These are phyloP conservation scores for Clonostachys solani DNA, from an alignment of 2,329 filamentous ascomycete species.

Conservation along the genomic window DNA sequence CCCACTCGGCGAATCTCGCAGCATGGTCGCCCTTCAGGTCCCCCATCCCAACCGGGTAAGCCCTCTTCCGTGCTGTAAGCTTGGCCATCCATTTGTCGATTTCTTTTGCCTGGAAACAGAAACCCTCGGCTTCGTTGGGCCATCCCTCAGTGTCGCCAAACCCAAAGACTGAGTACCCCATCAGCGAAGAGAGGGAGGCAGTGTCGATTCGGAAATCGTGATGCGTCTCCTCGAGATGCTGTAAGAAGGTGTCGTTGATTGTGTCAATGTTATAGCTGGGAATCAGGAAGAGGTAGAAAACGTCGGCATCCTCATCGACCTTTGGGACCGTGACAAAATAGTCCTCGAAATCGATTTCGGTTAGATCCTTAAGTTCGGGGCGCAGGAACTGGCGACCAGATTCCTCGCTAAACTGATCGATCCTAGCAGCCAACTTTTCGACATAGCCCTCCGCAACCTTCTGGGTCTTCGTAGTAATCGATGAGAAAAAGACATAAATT, in stretches of 20 bases:
- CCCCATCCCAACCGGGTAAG: slow-evolving; percentile 83
- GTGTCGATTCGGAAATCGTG: slow-evolving; percentile 97
- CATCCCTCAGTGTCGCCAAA: slow-evolving; percentile 89
- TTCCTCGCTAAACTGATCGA: slow-evolving; percentile 41
- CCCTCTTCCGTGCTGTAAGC: slow-evolving; percentile 78
- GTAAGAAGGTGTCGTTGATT: slow-evolving; percentile 80
- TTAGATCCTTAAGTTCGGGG: slow-evolving; percentile 70
- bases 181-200: slow-evolving; percentile 67
- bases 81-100: slow-evolving; percentile 98
- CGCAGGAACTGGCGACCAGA: slow-evolving; percentile 37
- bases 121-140: slow-evolving; percentile 86
- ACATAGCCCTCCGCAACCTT: slow-evolving; percentile 62
- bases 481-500: slow-evolving; percentile 83
- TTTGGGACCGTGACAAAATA: slow-evolving; percentile 80
- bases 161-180: slow-evolving; percentile 92
- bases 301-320: slow-evolving; percentile 45
- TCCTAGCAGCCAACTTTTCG: slow-evolving; percentile 45
- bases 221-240: slow-evolving; percentile 87
- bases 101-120: slow-evolving; percentile 87
- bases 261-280: slow-evolving; percentile 96
- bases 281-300: slow-evolving; percentile 80
- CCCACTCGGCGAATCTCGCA: slow-evolving; percentile 72
- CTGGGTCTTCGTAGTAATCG: slow-evolving; percentile 79
- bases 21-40: slow-evolving; percentile 75
- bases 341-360: slow-evolving; percentile 88